Base-by-base conservation (phyloP, 352 stramenopile species). In the Globisporangium nodosum region DNA sequence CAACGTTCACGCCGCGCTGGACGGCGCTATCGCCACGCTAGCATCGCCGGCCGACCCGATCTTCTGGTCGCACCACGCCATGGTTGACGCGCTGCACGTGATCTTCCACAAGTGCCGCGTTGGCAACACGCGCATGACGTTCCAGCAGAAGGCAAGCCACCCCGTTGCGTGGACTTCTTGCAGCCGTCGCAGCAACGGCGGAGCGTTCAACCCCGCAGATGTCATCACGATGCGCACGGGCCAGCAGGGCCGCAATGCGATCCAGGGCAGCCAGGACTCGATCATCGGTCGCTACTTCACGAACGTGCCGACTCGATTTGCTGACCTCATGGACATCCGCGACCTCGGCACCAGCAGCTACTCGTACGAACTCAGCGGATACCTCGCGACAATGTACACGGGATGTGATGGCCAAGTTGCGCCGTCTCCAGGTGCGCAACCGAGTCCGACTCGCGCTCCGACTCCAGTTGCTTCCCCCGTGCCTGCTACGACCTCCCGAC, bases 101-200 rank as follows among this genome's bases (percentile, higher is more conserved):
- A 79, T 87, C 55, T 88, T 85, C 59, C 64, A 85, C 56, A 84
- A 84, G 33, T 90, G 80, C 54, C 73, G 50, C 12, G 64, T 69
- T 11, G 61, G 66, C 20, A 33, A 59, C 12, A 27, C 58, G 27
- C 40, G 47, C 27, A 63, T 82, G 51, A 71, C 56, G 5, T 52
- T 75, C 20, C 40, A 30, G 3, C 56, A 73, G 35, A 76, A 78
- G 50, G 66, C 66, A 4, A 39, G 64, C 0, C 65, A 80, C 27
- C 61, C 73, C 1, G 68, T 85, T 4, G 73, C 68, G 3, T 85
- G 71, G 73, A 68, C 63, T 2, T 87, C 73, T 1, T 86, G 78
- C 42, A 46, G 67, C 30, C 69, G 72, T 27, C 75, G 71, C 31
- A 60, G 46, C 12, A 66, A 70, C 21, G 69, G 65, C 16, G 67